Base-by-base conservation (phyloP, 257 asterid genomes). In the Solanum tarijense region DNA sequence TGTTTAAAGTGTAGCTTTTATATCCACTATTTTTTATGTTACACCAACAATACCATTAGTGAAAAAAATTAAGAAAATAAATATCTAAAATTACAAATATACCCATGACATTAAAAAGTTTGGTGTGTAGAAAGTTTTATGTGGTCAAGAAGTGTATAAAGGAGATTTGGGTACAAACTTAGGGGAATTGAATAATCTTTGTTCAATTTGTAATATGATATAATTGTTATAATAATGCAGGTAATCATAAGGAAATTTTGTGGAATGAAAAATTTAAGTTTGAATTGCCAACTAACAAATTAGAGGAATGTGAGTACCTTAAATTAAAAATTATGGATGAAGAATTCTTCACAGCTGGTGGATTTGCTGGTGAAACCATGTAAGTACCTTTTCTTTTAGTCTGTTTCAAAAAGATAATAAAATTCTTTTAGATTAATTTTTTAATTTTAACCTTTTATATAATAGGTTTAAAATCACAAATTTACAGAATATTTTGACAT, bases 231-330 rank as follows among this genome's bases (percentile, higher is more conserved):
- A 36, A 18, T 86, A 18, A 5, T 83, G 88, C 94, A 96, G 98
- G 90, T 52, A 87, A 83, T 36, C 87, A 83, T 14, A 91, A 92
- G 18, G 94, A 91, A 87, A 86, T 94, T 84, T 92, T 87, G 88
- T 96, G 96, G 99, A 96, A 96, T 10, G 94, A 96, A 76, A 95
- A 96, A 32, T 87, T 95, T 69, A 89, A 83, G 46, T 94, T 95
- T 72, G 92, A 90, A 88, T 41, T 95, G 87, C 89, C 93, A 55
- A 72, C 88, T 13, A 21, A 90, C 7, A 94, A 91, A 69, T n/a
- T 89, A 87, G 93, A 95, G 81, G 52, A 88, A 32, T 87, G 90
- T 55, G 89, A 88, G 91, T 89, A 93, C 91, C 95, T 96, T 83
- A 93, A 91, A 84, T 88, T 96, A 35, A 92, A 78, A 87, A 94